A percentile compares a stretch with the other conserved stretches of the same genome.
Conservation (phyloP, 768 basidiomycete genomes). For the Auriscalpium microsporum region DNA sequence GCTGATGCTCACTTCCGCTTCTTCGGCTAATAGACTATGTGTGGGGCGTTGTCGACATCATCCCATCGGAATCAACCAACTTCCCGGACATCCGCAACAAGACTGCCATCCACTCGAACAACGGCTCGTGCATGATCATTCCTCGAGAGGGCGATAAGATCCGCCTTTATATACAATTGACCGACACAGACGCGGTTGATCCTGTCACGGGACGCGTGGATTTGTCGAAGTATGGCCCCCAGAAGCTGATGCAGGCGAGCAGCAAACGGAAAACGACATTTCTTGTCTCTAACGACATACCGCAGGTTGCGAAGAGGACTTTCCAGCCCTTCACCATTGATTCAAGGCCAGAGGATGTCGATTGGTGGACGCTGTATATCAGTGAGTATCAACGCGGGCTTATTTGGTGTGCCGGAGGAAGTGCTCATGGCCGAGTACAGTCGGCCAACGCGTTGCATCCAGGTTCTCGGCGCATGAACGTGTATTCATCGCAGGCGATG, state of each 20-base stretch:
- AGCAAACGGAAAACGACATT: background rate
- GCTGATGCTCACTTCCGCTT: background rate
- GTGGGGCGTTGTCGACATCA: slow-evolving; percentile 72
- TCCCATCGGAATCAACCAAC: slow-evolving; percentile 34
- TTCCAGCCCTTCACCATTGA: slow-evolving; percentile 33
- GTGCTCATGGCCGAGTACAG: slow-evolving; percentile 17
- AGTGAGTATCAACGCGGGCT: slow-evolving; percentile 23
- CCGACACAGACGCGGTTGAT: slow-evolving; percentile 30
- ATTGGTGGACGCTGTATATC: slow-evolving; percentile 45
- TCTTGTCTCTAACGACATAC: background rate
- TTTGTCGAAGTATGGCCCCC: slow-evolving; percentile 28
- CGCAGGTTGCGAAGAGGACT: slow-evolving; percentile 31
- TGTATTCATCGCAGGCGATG: slow-evolving; percentile 50
- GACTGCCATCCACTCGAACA: slow-evolving; percentile 40
- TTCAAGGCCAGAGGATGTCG: slow-evolving; percentile 24
- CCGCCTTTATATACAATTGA: slow-evolving; percentile 45
- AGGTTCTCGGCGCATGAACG: slow-evolving; percentile 39
- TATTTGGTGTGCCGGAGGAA: no score
- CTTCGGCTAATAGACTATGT: slow-evolving; percentile 42
- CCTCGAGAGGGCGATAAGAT: slow-evolving; percentile 41
- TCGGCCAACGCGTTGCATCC: slow-evolving; percentile 49
- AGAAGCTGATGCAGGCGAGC: slow-evolving; percentile 31
- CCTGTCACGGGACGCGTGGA: slow-evolving; percentile 33
- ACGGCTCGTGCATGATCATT: slow-evolving; percentile 42
- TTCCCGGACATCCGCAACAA: slow-evolving; percentile 47